A percentile compares a stretch with the other conserved stretches of the same genome.
These are phyloP conservation scores for Suhomyces bolitotheri DNA, from an alignment of 1,139 yeast species.

Conservation along the genomic window DNA sequence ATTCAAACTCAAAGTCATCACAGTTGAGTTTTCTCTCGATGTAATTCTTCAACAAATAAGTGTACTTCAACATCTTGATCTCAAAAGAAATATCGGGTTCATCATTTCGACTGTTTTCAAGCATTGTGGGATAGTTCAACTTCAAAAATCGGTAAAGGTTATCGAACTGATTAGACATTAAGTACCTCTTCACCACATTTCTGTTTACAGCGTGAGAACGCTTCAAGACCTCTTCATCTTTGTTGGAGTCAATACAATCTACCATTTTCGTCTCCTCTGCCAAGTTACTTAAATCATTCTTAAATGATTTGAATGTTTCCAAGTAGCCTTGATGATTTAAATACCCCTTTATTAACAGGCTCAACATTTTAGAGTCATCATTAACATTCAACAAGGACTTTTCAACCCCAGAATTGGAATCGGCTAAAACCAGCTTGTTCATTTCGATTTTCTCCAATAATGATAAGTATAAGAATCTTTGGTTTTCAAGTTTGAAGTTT, in stretches of 20 bases:
- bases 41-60: slow-evolving; percentile 28
- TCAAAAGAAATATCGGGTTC: slow-evolving; percentile 48
- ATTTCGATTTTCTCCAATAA: slow-evolving; percentile 21
- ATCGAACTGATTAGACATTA: slow-evolving; percentile 51
- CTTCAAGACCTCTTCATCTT: slow-evolving; percentile 17
- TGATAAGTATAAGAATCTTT: slow-evolving; percentile 21
- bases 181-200: slow-evolving; percentile 48
- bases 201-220: slow-evolving; percentile 48
- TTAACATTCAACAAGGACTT: slow-evolving; percentile 25
- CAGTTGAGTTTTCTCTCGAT: slow-evolving; percentile 22
- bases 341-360: slow-evolving; percentile 65
- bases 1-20: slow-evolving; percentile 20
- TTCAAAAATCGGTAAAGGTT: slow-evolving; percentile 45
- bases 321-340: slow-evolving; percentile 72
- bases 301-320: slow-evolving; percentile 65
- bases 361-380: slow-evolving; percentile 40
- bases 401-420: slow-evolving; percentile 18
- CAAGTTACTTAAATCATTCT: slow-evolving; percentile 41
- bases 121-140: slow-evolving; percentile 45
- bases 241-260: slow-evolving; percentile 1
- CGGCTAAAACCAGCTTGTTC: slow-evolving; percentile 7
- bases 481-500: slow-evolving; percentile 33
- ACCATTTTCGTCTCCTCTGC: slow-evolving; percentile 18
- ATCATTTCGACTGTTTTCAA: slow-evolving; percentile 23
- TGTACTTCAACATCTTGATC: slow-evolving; percentile 52